Evolutionary conservation across 2,329 filamentous ascomycete species (phyloP).

Genomic region (Paraconiothyrium brasiliense): DNA sequence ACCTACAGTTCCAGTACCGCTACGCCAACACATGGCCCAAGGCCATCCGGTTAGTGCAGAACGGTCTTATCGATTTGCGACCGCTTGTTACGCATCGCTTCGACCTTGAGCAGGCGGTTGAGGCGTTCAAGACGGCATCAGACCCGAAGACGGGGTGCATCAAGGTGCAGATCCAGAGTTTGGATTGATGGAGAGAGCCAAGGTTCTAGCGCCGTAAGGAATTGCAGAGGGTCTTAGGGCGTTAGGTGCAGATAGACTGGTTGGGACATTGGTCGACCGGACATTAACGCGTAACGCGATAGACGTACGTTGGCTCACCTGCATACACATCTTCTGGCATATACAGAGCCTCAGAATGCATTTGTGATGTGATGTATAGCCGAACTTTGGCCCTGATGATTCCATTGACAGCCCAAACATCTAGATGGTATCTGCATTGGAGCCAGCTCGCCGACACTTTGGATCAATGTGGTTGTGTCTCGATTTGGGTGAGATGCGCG

Average conservation of each 20-base stretch:
- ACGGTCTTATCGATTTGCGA: constrained; percentile 81
- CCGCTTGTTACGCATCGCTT: constrained; percentile 90
- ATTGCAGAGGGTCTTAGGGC: not conserved
- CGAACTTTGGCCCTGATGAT: too few species aligned
- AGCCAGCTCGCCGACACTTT: not conserved
- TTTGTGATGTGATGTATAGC: not conserved
- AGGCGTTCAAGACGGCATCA: constrained; percentile 89
- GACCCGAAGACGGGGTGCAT: constrained; percentile 94
- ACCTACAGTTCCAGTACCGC: constrained; percentile 95
- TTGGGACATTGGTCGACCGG: not conserved
- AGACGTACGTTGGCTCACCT: not conserved
- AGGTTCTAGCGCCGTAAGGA: not conserved
- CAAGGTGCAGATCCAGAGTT: constrained; percentile 92
- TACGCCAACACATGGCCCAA: constrained; percentile 97
- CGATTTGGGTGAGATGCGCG: constrained; percentile 2
- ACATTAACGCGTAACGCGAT: not conserved
- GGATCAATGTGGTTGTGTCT: not conserved
- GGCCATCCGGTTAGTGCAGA: constrained; percentile 87
- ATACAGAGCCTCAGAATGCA: not conserved
- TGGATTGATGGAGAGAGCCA: constrained; percentile 34
- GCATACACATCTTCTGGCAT: not conserved
- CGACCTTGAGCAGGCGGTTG: constrained; percentile 82
- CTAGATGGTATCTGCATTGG: not conserved
- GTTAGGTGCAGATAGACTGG: not conserved
- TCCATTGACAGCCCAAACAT: too few species aligned